Base-by-base conservation (phyloP, 805 yeast species). In the Spathaspora passalidarum region DNA sequence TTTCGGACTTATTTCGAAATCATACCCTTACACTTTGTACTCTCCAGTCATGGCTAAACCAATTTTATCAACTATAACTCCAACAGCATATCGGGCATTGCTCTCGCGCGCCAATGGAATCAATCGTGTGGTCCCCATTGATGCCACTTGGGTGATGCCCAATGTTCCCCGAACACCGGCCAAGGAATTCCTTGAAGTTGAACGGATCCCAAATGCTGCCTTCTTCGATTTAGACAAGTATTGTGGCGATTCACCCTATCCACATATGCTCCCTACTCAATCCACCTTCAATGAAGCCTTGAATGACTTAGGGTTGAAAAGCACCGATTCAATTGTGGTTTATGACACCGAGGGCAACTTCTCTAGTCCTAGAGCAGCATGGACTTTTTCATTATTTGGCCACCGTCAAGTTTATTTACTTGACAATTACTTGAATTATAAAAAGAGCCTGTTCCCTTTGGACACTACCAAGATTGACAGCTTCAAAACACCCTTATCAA, bases 81-180 rank as follows among this genome's bases (percentile, higher is more conserved):
- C 50, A 13, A 14, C 41, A 2, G 47, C 50, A 7, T 47, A 35
- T 19, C 32, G 48, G 7, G 43, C 50, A 11, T 34, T 47, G 22
- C 39, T 36, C 26, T 16, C 16, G 14, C 21, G 32, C 11, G 20
- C 45, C 16, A 48, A 38, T 10, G 47, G 53, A 3, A 40, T 44
- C 3, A 45, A 57, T n/a, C 44, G 68, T 34, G 65, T 68, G 10
- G 59, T 85, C 9, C 84, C 96, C 0, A 69, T 92, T 17, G 99
- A 92, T 63, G 81, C 95, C 4, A 83, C 97, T 0, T 94, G 98
- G 97, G 89, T 82, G 63, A 76, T 92, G 80, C 97, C 98, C 40
- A 84, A 82, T 57, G 71, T 68, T 34, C 82, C 84, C 9, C 72
- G 78, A 38, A 73, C 79, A 51, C 91, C 85, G 0, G 64, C 62